Evolutionary conservation across 2,329 filamentous ascomycete genomes (phyloP), one percentile per base, ranked within the genome.

Genomic region (Xylaria sp.): DNA sequence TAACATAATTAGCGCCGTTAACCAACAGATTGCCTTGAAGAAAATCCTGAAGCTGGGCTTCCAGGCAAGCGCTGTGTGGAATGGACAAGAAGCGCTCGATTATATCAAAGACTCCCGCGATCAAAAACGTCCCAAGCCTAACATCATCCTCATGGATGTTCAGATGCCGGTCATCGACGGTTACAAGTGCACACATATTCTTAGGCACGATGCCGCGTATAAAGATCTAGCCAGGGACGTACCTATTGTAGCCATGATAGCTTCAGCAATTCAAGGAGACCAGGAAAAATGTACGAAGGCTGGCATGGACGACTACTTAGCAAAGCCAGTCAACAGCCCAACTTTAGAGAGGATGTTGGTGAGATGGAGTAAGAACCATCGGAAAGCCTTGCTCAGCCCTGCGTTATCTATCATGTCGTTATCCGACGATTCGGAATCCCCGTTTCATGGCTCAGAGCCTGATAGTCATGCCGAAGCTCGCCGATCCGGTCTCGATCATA

Each of bases 111-210:
- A 49, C 8, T n/a, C 25, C 8, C 11, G 25, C 15, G 28, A 49
- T 33, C 8, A 4, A 5, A 33, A 49, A 33, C 23, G 25, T 3
- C 46, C 25, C 19, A 49, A 49, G 33, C 46, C 46, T 25, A n/a
- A 33, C 19, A 33, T 49, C 28, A 49, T 49, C 19, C 46, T 49
- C 25, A 49, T 49, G 46, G 46, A 49, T 35, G 46, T 49, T 3
- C 25, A 33, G n/a, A 49, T 49, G 46, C 46, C 46, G n/a, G n/a
- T 49, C 15, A 19, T 49, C n/a, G 46, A 49, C n/a, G 46, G 46
- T 1, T 49, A 49, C 15, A 33, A 33, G 12, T 28, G 21, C 9
- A 49, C 46, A 19, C 25, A 35, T 14, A 17, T 19, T 4, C 33
- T 49, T 7, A 12, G 46, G 11, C 46, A 49, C 11, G n/a, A 49